Evolutionary conservation across 2,329 filamentous ascomycete genomes (phyloP).

Genomic region (Tolypocladium ovalisporum): DNA sequence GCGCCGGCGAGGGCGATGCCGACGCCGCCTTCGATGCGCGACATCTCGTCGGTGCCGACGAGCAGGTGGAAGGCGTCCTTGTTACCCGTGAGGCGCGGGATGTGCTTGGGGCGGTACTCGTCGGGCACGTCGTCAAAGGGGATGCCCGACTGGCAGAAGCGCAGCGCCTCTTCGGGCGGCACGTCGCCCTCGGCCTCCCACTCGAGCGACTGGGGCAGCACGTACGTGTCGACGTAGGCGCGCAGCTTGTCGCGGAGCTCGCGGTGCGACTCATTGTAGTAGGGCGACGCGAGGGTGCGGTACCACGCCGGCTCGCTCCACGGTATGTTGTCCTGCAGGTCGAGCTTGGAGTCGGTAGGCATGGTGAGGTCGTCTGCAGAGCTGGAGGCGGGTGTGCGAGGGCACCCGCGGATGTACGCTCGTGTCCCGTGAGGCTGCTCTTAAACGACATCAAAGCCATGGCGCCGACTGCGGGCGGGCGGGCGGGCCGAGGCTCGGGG

Average conservation of each 20-base stretch:
- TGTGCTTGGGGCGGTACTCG: conserved; percentile 19
- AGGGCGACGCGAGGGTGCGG: conserved; percentile 28
- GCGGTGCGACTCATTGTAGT: conserved; percentile 53
- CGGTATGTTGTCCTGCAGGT: conserved; percentile 8
- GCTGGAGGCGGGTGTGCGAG: not conserved
- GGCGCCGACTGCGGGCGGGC: not conserved
- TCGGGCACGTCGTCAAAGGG: conserved; percentile 22
- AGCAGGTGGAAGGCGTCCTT: conserved; percentile 48
- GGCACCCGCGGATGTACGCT: not conserved
- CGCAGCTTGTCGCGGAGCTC: conserved; percentile 45
- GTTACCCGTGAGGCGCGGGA: conserved; percentile 28
- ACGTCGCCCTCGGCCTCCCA: conserved; percentile 51
- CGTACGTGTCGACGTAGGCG: conserved; percentile 45
- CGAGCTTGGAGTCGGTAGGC: conserved; percentile 9
- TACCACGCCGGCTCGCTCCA: conserved; percentile 18
- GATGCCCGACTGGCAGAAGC: conserved; percentile 27
- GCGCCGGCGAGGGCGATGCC: conserved; percentile 47
- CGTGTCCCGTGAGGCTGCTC: not conserved
- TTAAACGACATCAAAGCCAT: not conserved
- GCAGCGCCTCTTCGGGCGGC: conserved; percentile 27
- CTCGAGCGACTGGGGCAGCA: conserved; percentile 47
- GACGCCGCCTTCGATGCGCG: conserved; percentile 44
- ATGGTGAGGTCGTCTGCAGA: not conserved
- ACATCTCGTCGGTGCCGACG: conserved; percentile 43
- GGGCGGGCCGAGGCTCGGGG: not conserved